These are phyloP conservation scores for Fragaria iinumae DNA, from an alignment of 306 rosid species.

Conservation along the genomic window DNA sequence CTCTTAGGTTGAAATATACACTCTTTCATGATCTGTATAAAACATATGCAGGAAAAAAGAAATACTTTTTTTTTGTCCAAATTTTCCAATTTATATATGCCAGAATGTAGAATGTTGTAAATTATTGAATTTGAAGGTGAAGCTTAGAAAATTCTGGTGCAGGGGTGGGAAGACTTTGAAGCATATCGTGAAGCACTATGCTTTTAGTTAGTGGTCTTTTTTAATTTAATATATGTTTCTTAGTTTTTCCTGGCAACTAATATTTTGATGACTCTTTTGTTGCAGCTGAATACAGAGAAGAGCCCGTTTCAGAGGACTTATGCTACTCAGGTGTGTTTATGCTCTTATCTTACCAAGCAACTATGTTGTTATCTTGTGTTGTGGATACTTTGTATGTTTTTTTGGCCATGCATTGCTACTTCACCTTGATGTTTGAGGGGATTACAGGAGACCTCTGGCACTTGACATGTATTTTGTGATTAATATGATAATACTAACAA, in stretches of 20 bases:
- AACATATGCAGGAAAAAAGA: neutral
- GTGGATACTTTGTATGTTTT: neutral
- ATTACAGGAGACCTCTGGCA: neutral
- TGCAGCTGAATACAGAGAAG: constrained; percentile 92
- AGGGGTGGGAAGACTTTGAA: neutral
- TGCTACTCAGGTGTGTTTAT: constrained; percentile 78
- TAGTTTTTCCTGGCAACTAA: constrained; percentile 11
- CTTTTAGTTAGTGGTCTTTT: constrained; percentile 12
- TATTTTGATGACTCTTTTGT: constrained; percentile 26
- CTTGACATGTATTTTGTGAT: neutral
- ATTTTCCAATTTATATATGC: neutral
- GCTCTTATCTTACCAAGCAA: constrained; percentile 19
- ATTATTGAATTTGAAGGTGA: constrained; percentile 4
- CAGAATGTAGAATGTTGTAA: neutral
- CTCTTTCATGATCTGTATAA: neutral
- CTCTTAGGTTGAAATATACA: neutral
- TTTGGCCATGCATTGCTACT: neutral
- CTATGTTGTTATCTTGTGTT: neutral
- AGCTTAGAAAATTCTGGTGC: too few relatives aligned
- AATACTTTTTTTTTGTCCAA: neutral
- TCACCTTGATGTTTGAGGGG: neutral
- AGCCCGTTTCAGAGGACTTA: constrained; percentile 99
- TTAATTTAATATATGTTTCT: constrained; percentile 3
- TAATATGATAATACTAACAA: neutral
- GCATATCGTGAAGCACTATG: neutral